Conservation (phyloP, 257 asterid species). For the Jasminum sambac region DNA sequence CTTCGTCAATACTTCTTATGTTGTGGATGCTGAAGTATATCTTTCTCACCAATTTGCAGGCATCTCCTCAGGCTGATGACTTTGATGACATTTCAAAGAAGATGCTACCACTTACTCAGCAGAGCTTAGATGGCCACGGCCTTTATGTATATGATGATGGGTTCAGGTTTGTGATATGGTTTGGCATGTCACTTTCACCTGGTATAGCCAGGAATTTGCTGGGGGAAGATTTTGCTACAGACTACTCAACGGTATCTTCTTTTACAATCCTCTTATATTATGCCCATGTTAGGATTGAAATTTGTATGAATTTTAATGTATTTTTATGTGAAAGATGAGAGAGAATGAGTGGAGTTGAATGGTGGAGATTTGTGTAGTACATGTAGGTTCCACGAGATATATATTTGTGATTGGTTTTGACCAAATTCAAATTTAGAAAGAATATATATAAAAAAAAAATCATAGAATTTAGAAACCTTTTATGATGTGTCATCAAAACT, state of each 20-base stretch:
- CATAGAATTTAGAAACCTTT: too few relatives aligned
- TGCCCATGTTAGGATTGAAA: too few relatives aligned
- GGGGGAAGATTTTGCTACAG: constrained; percentile 74
- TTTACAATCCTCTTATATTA: constrained; percentile 9
- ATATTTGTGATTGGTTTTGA: too few relatives aligned
- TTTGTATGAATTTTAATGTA: too few relatives aligned
- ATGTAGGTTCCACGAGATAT: too few relatives aligned
- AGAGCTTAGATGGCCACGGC: constrained; percentile 88
- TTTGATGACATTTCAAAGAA: constrained; percentile 46
- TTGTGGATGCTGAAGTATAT: constrained; percentile 25
- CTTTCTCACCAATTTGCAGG: constrained; percentile 26
- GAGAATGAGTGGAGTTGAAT: too few relatives aligned
- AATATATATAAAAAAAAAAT: too few relatives aligned
- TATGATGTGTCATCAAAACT: too few relatives aligned
- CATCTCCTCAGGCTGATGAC: constrained; percentile 49
- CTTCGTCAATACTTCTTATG: constrained; percentile 23
- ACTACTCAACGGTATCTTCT: constrained; percentile 70
- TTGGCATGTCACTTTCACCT: constrained; percentile 84
- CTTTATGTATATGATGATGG: constrained; percentile 90
- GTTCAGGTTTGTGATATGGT: constrained; percentile 86
- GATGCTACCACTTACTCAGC: constrained; percentile 77
- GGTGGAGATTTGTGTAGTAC: too few relatives aligned
- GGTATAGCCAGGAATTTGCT: constrained; percentile 66
- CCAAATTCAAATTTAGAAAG: too few relatives aligned
- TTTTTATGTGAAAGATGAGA: too few relatives aligned